Conservation (phyloP, 257 asterid genomes). For the Nicotiana knightiana region DNA sequence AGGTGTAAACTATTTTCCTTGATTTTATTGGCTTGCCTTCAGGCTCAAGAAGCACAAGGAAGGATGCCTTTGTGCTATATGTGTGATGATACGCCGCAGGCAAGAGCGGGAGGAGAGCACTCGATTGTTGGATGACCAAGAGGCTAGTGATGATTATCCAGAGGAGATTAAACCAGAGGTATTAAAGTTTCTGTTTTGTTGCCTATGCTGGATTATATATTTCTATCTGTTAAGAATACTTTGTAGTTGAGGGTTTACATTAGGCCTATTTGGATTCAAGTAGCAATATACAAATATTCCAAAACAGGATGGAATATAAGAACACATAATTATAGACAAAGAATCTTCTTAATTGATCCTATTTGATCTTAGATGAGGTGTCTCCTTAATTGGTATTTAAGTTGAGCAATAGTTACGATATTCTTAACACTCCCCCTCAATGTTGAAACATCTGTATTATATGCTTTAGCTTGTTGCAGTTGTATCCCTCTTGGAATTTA, state of each 20-base stretch:
- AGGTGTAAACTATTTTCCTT: neutral
- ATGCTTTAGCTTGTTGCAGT: neutral
- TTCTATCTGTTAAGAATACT: neutral
- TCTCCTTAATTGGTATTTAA: neutral
- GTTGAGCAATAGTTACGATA: neutral
- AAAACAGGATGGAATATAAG: neutral
- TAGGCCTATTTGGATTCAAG: neutral
- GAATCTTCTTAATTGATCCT: neutral
- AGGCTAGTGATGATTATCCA: constrained; percentile 62
- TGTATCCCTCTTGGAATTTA: neutral
- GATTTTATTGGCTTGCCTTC: constrained; percentile 12
- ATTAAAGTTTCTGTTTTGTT: neutral
- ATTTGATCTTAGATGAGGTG: neutral
- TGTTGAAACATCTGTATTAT: neutral
- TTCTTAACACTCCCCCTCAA: neutral
- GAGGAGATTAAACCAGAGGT: constrained; percentile 67
- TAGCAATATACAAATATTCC: neutral
- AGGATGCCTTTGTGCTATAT: constrained; percentile 93
- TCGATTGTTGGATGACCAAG: constrained; percentile 59
- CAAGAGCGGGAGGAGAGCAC: constrained; percentile 87
- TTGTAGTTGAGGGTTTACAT: neutral
- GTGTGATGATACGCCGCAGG: constrained; percentile 96
- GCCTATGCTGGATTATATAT: neutral
- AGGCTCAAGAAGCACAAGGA: constrained; percentile 96
- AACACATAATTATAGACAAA: neutral